A percentile compares a stretch with the other conserved stretches of the same genome.
Evolutionary conservation across 176 grass and related monocot species (phyloP).

Genomic region (Juncus effusus): DNA sequence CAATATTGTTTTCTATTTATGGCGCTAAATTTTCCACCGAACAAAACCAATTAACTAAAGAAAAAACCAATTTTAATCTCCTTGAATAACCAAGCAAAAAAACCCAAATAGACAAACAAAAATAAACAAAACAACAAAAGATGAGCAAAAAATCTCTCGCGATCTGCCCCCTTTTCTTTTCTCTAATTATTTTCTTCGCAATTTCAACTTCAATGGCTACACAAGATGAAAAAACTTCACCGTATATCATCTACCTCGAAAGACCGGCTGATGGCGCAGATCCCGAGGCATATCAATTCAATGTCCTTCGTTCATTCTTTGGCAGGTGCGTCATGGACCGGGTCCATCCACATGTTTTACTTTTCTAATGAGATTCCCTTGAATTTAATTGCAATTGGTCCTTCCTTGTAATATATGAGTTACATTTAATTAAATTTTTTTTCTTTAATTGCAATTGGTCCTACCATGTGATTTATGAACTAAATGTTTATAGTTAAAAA

Average conservation of each 20-base stretch:
- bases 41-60: conserved; percentile 3
- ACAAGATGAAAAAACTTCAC: conserved; percentile 1
- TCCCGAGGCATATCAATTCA: conserved; percentile 18
- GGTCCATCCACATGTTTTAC: neutral
- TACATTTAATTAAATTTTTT: neutral
- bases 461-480: no score
- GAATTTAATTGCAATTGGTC: no score
- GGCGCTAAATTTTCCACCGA: neutral
- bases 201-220: conserved; percentile 9
- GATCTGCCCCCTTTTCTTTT: neutral
- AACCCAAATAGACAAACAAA: neutral
- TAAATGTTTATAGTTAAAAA: no score
- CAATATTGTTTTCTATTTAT: no score
- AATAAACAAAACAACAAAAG: conserved; percentile 4
- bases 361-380: no score
- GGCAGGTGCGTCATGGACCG: conserved; percentile 30
- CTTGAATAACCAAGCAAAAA: neutral
- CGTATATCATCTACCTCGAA: conserved; percentile 17
- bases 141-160: conserved; percentile 6
- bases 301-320: conserved; percentile 16
- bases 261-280: neutral
- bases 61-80: neutral
- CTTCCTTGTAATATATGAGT: no score
- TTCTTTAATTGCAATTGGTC: conserved; percentile 8
- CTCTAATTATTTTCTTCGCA: neutral